phyloP scores from a whole-genome alignment of 169 alveolate genomes.

The Cytauxzoon felis region DNA sequence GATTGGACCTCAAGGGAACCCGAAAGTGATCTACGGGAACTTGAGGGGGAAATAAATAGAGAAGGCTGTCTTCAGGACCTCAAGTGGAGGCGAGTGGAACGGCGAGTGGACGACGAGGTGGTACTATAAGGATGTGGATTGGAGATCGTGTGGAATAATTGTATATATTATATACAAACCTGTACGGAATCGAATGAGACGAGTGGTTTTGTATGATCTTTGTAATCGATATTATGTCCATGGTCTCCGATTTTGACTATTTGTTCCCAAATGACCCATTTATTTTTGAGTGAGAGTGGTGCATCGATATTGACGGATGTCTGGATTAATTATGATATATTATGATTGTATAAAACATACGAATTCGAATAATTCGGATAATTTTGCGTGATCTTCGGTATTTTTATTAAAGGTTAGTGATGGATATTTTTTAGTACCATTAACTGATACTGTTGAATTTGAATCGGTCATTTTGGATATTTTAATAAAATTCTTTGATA shows the following conservation, averaged over 20 bases:
- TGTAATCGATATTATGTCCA: conserved; percentile 70
- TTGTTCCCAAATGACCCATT: conserved; percentile 85
- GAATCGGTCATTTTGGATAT: conserved; percentile 17
- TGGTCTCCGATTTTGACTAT: conserved; percentile 63
- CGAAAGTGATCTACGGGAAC: no score
- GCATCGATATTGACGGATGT: not conserved
- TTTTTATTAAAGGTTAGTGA: conserved; percentile 51
- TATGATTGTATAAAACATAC: conserved; percentile 9
- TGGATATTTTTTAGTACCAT: conserved; percentile 13
- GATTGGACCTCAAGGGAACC: no score
- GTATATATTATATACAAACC: conserved; percentile 2
- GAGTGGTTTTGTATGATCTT: conserved; percentile 79
- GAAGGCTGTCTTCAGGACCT: no score
- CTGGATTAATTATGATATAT: no score
- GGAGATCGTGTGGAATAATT: no score
- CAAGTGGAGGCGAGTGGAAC: no score
- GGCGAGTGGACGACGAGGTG: no score
- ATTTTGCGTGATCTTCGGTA: conserved; percentile 24
- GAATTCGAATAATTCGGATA: conserved; percentile 35
- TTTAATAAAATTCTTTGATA: no score
- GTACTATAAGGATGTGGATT: no score
- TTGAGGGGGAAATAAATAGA: no score
- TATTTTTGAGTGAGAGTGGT: conserved; percentile 69
- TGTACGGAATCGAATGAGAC: conserved; percentile 80
- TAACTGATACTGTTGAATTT: conserved; percentile 4